Conservation (phyloP, 352 stramenopile genomes). For the Phytophthora kernoviae region DNA sequence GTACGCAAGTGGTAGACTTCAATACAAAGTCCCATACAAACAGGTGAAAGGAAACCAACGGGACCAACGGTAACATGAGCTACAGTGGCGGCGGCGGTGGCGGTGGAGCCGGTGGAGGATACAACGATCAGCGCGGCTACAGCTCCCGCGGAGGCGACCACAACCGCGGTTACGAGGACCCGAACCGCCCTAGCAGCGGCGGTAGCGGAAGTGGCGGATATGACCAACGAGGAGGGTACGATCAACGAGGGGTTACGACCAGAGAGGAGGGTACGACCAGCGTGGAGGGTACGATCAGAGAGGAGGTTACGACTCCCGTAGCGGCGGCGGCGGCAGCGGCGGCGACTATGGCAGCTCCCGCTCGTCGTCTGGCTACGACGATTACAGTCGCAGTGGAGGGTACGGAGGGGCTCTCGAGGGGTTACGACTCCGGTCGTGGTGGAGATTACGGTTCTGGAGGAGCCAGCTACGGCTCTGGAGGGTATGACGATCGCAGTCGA, state of each 20-base stretch:
- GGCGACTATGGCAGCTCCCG: slow-evolving; percentile 22
- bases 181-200: slow-evolving; percentile 24
- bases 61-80: slow-evolving; percentile 39
- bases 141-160: slow-evolving; percentile 16
- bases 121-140: slow-evolving; percentile 34
- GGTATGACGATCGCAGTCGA: background rate
- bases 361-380: slow-evolving; percentile 28
- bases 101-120: slow-evolving; percentile 9
- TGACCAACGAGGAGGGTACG: slow-evolving; percentile 18
- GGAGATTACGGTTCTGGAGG: slow-evolving; percentile 24
- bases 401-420: slow-evolving; percentile 22
- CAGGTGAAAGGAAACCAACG: background rate
- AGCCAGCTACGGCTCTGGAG: slow-evolving; percentile 6
- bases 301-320: slow-evolving; percentile 19
- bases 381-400: slow-evolving; percentile 31
- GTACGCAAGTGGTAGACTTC: background rate
- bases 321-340: slow-evolving; percentile 10
- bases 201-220: slow-evolving; percentile 23
- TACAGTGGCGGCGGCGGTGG: slow-evolving; percentile 40
- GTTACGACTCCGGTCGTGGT: slow-evolving; percentile 23
- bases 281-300: slow-evolving; percentile 36
- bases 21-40: slow-evolving; percentile 1
- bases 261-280: slow-evolving; percentile 27
- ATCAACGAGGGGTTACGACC: slow-evolving; percentile 9
- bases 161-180: slow-evolving; percentile 26